Conservation (phyloP, 139 green algal species). For the Deuterostichococcus epilithicus region DNA sequence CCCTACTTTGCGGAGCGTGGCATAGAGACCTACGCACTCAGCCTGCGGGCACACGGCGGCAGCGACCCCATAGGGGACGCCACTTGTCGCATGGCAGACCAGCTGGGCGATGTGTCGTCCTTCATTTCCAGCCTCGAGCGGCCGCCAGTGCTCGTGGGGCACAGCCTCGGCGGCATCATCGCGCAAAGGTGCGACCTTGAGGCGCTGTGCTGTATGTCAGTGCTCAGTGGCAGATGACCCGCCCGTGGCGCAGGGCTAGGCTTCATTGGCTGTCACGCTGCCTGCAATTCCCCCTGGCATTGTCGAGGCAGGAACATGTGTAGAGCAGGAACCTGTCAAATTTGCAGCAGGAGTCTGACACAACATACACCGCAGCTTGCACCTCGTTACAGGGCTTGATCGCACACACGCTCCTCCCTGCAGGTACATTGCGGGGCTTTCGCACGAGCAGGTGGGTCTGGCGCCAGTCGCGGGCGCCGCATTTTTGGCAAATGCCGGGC, state of each 20-base stretch:
- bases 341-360: too few species aligned
- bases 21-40: constrained; percentile 64
- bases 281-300: too few species aligned
- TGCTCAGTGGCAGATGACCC: too few species aligned
- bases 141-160: constrained; percentile 68
- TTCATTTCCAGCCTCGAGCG: constrained; percentile 37
- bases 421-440: constrained; percentile 14
- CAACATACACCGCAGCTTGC: too few species aligned
- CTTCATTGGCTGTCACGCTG: too few species aligned
- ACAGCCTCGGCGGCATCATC: constrained; percentile 80
- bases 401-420: not conserved
- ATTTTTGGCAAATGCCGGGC: constrained; percentile 31
- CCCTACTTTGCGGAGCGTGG: constrained; percentile 65
- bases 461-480: constrained; percentile 45
- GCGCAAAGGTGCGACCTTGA: constrained; percentile 55
- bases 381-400: too few species aligned
- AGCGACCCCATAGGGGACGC: constrained; percentile 4
- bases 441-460: not conserved
- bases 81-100: not conserved
- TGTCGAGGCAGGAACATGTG: too few species aligned
- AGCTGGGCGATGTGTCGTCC: constrained; percentile 25
- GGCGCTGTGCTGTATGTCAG: too few species aligned
- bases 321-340: too few species aligned
- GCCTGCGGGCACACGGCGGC: constrained; percentile 61
- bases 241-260: too few species aligned